Percentiles rank a stretch among this genome's conserved stretches.
phyloP scores from a whole-genome alignment of 768 basidiomycete species.

The Amanita molliuscula region DNA sequence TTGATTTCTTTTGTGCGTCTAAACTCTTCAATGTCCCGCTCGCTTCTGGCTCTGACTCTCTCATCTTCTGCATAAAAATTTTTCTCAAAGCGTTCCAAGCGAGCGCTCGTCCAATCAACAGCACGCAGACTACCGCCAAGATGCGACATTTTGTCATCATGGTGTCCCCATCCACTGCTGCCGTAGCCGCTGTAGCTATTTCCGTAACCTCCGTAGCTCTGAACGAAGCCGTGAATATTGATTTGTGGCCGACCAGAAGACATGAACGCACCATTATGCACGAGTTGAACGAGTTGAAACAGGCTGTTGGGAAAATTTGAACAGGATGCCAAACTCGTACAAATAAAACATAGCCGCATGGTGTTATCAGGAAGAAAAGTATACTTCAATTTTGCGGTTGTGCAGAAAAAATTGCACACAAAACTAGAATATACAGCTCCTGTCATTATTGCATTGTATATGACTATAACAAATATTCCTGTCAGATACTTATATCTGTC shows the following conservation, averaged over 20 bases:
- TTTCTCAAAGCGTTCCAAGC: slow-evolving; percentile 87
- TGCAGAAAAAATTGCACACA: too few species aligned
- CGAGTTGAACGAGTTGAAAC: background rate
- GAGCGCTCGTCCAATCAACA: slow-evolving; percentile 75
- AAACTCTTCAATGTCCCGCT: slow-evolving; percentile 87
- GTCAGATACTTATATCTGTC: slow-evolving; percentile 3
- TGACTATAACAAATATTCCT: background rate
- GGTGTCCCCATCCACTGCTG: slow-evolving; percentile 41
- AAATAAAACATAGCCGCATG: slow-evolving; percentile 15
- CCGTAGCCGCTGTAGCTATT: slow-evolving; percentile 30
- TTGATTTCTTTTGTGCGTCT: slow-evolving; percentile 79
- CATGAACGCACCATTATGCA: slow-evolving; percentile 8
- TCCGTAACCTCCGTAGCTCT: slow-evolving; percentile 38
- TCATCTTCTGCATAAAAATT: slow-evolving; percentile 95
- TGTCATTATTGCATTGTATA: too few species aligned
- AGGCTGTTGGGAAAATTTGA: slow-evolving; percentile 10
- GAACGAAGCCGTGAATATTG: slow-evolving; percentile 2
- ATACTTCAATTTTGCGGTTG: too few species aligned
- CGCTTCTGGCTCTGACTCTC: slow-evolving; percentile 63
- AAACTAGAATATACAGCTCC: too few species aligned
- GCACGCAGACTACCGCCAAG: slow-evolving; percentile 75
- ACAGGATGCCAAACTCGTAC: slow-evolving; percentile 10
- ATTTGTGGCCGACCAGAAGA: background rate
- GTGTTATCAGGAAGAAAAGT: too few species aligned
- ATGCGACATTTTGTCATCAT: slow-evolving; percentile 66